Percentiles rank a stretch among this genome's conserved stretches.
These are phyloP conservation scores for Gypsophila paniculata DNA, from an alignment of 179 eudicot species.

Conservation along the genomic window DNA sequence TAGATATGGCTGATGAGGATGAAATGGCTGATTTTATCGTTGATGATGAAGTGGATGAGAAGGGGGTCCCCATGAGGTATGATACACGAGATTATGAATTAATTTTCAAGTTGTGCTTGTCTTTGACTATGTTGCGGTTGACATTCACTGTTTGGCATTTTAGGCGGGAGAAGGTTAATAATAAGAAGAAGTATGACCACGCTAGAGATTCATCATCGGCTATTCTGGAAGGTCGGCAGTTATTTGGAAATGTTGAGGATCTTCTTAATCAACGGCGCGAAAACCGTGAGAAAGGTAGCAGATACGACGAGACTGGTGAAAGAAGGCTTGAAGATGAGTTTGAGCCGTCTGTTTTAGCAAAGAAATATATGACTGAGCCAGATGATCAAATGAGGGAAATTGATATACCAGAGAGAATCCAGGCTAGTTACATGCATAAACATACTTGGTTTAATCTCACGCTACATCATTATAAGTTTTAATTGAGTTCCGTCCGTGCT, in stretches of 20 bases:
- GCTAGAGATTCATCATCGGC: constrained; percentile 66
- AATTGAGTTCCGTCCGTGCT: background rate
- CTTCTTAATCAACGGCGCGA: constrained; percentile 52
- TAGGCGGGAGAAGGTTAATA: constrained; percentile 53
- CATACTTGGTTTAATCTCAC: background rate
- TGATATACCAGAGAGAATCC: constrained; percentile 90
- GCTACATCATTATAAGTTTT: background rate
- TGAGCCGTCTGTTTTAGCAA: constrained; percentile 69
- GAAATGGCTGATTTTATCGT: constrained; percentile 98
- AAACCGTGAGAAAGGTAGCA: constrained; percentile 43
- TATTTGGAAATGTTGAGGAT: constrained; percentile 92
- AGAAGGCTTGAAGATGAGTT: constrained; percentile 80
- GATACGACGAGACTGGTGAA: constrained; percentile 48
- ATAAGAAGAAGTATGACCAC: constrained; percentile 63
- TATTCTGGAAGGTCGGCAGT: constrained; percentile 75
- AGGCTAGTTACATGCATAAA: constrained; percentile 39
- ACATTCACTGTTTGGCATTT: constrained; percentile 20
- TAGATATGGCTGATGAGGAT: constrained; percentile 69
- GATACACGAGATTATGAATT: constrained; percentile 37
- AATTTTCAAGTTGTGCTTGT: constrained; percentile 6
- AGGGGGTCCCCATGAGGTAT: constrained; percentile 72
- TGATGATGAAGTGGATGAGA: constrained; percentile 74
- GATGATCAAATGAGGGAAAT: constrained; percentile 65
- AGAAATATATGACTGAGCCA: constrained; percentile 79
- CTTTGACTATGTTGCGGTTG: constrained; percentile 3